These are phyloP conservation scores for Claviceps africana DNA, from an alignment of 2,329 filamentous ascomycete genomes.

Conservation along the genomic window DNA sequence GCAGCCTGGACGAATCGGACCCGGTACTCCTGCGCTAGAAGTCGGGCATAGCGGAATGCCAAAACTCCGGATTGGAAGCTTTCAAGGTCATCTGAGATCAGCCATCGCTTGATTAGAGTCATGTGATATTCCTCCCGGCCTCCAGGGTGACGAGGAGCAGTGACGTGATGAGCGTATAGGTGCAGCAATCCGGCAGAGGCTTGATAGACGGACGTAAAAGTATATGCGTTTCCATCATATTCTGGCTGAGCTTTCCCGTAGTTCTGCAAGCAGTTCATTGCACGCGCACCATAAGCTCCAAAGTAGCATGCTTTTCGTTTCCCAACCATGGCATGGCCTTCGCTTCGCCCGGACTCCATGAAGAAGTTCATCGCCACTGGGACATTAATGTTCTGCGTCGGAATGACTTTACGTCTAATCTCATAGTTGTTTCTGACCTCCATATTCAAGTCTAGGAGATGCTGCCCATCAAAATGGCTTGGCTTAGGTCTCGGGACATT, in stretches of 20 bases:
- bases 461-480: neutral
- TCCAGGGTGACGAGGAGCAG: conserved; percentile 6
- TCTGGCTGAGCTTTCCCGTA: conserved; percentile 13
- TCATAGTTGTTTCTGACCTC: neutral
- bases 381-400: conserved; percentile 16
- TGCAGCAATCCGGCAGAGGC: conserved; percentile 16
- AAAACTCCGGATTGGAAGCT: conserved; percentile 19
- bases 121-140: conserved; percentile 20
- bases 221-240: conserved; percentile 23
- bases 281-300: conserved; percentile 21
- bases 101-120: conserved; percentile 18
- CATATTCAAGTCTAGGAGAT: neutral
- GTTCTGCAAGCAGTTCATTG: conserved; percentile 20
- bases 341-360: conserved; percentile 21
- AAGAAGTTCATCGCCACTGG: conserved; percentile 26
- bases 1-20: conserved; percentile 19
- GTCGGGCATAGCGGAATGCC: conserved; percentile 24
- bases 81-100: conserved; percentile 14
- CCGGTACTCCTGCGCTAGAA: conserved; percentile 23
- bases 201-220: conserved; percentile 23
- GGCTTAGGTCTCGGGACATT: conserved; percentile 13
- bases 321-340: conserved; percentile 14
- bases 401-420: conserved; percentile 12
- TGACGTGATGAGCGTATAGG: conserved; percentile 20
- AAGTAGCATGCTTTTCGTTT: conserved; percentile 21